Evolutionary conservation across 345 rosid genomes (phyloP).

Genomic region (Euphorbia peplus): DNA sequence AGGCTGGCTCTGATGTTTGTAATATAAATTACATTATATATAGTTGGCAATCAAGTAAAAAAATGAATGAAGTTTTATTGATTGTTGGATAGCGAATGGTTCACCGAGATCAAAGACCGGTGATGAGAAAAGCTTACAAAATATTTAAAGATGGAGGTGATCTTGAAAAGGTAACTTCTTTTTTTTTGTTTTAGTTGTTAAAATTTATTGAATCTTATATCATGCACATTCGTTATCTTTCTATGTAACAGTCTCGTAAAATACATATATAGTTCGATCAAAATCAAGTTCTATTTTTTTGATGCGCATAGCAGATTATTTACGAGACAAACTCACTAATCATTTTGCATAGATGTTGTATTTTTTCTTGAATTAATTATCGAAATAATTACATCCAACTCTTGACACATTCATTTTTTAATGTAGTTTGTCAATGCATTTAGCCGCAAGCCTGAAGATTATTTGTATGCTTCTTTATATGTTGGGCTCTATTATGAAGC

Average conservation of each 20-base stretch:
- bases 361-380: background rate
- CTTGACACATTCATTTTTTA: slow-evolving; percentile 12
- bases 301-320: too few relatives aligned
- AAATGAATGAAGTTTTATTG: too few relatives aligned
- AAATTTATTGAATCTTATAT: too few relatives aligned
- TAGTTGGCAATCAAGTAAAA: too few relatives aligned
- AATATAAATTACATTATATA: too few relatives aligned
- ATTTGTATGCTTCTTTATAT: slow-evolving; percentile 73
- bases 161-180: slow-evolving; percentile 67
- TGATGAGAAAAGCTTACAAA: slow-evolving; percentile 75
- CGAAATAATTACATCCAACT: slow-evolving; percentile 1
- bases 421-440: slow-evolving; percentile 58
- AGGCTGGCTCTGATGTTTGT: too few relatives aligned
- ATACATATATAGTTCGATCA: too few relatives aligned
- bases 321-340: too few relatives aligned
- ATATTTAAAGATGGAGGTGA: slow-evolving; percentile 81
- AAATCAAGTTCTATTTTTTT: too few relatives aligned
- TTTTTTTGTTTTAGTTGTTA: background rate
- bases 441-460: slow-evolving; percentile 49
- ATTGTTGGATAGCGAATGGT: slow-evolving; percentile 73
- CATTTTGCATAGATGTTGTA: too few relatives aligned
- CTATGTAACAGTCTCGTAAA: too few relatives aligned
- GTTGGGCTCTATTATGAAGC: slow-evolving; percentile 83
- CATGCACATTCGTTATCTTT: too few relatives aligned
- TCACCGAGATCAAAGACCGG: slow-evolving; percentile 78